Evolutionary conservation across 2,329 filamentous ascomycete species (phyloP).

Genomic region (Ophiostoma piceae): DNA sequence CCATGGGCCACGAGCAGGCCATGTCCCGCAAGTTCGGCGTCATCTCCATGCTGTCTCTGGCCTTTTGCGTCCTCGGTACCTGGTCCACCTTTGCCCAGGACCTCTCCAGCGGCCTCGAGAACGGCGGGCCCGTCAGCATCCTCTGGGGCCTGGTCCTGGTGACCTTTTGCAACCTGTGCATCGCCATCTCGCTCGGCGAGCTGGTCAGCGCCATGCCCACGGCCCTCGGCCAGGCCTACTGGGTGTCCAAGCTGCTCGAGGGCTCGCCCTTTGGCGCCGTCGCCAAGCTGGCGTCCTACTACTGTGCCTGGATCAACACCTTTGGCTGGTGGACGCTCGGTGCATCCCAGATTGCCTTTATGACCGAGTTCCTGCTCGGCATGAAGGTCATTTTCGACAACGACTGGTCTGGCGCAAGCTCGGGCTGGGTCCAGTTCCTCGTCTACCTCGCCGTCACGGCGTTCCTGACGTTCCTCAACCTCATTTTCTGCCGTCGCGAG

Average conservation of each 20-base stretch:
- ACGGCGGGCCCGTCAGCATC: constrained; percentile 62
- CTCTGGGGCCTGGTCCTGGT: constrained; percentile 69
- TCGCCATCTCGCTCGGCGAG: constrained; percentile 57
- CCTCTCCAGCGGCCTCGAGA: constrained; percentile 52
- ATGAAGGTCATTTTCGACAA: constrained; percentile 26
- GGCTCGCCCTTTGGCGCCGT: constrained; percentile 35
- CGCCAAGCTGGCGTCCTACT: constrained; percentile 21
- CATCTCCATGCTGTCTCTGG: constrained; percentile 26
- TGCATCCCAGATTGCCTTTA: constrained; percentile 26
- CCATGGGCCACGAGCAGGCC: constrained; percentile 26
- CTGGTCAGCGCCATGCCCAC: constrained; percentile 56
- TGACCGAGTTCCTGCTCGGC: constrained; percentile 26
- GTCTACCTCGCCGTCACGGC: constrained; percentile 44
- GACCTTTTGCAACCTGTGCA: constrained; percentile 64
- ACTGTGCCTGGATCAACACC: constrained; percentile 27
- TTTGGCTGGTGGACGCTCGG: constrained; percentile 27
- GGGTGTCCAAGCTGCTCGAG: constrained; percentile 43
- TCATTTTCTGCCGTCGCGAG: constrained; percentile 43
- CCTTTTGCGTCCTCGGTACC: constrained; percentile 27
- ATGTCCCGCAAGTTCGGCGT: constrained; percentile 26
- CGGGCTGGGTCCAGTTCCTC: constrained; percentile 38
- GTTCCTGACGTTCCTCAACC: constrained; percentile 31
- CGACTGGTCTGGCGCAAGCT: constrained; percentile 23
- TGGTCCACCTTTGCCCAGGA: constrained; percentile 28
- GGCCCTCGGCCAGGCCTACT: constrained; percentile 55